Evolutionary conservation across 495 filamentous ascomycete species (phyloP).

Genomic region (Zalerion maritima): DNA sequence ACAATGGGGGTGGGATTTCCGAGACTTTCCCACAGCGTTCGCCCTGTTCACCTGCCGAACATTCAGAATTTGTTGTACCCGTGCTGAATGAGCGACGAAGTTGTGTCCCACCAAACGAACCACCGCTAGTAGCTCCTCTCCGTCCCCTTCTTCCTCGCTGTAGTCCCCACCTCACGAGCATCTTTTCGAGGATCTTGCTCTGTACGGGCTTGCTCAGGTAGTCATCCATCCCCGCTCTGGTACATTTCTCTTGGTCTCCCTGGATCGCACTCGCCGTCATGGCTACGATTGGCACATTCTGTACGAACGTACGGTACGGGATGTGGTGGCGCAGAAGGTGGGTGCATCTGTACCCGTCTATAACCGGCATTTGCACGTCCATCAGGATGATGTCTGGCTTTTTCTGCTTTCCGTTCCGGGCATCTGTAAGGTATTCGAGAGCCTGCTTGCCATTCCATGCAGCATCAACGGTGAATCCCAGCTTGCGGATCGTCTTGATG

Average conservation of each 20-base stretch:
- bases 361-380: conserved; percentile 76
- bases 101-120: too few relatives aligned
- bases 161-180: conserved; percentile 55
- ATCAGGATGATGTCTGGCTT: conserved; percentile 70
- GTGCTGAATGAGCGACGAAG: too few relatives aligned
- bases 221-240: conserved; percentile 68
- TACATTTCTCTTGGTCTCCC: conserved; percentile 67
- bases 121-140: too few relatives aligned
- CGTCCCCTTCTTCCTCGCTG: too few relatives aligned
- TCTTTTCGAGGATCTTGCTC: conserved; percentile 51
- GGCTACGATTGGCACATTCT: conserved; percentile 56
- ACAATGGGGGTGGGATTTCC: too few relatives aligned
- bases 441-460: conserved; percentile 67
- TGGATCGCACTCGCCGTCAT: conserved; percentile 75
- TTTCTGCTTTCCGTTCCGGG: conserved; percentile 20
- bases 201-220: conserved; percentile 70
- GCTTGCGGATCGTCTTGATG: conserved; percentile 55
- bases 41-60: too few relatives aligned
- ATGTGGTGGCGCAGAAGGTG: conserved; percentile 49
- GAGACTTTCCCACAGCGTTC: too few relatives aligned
- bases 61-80: too few relatives aligned
- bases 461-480: conserved; percentile 55
- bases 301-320: conserved; percentile 37
- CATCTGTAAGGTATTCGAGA: conserved; percentile 44
- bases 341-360: conserved; percentile 67